A percentile compares a stretch with the other conserved stretches of the same genome.
Evolutionary conservation across 768 basidiomycete species (phyloP).

Genomic region (Lepiota subincarnata): DNA sequence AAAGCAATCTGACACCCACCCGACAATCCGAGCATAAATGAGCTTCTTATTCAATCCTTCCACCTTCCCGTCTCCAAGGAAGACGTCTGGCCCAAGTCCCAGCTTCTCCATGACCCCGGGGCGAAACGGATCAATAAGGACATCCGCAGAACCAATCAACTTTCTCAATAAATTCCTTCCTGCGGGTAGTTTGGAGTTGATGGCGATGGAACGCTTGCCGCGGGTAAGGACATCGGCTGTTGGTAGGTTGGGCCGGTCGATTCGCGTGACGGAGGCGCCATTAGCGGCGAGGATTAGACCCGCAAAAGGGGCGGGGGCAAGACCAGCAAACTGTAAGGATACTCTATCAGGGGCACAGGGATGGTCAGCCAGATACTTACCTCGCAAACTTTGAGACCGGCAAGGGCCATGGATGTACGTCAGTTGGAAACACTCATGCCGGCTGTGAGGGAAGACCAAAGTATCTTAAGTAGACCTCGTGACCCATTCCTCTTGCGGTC

Average conservation of each 20-base stretch:
- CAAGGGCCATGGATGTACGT: slow-evolving; percentile 39
- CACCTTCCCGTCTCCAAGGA: slow-evolving; percentile 43
- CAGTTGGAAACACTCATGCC: background rate
- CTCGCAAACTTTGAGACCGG: slow-evolving; percentile 50
- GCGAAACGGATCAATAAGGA: slow-evolving; percentile 80
- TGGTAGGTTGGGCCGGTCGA: slow-evolving; percentile 53
- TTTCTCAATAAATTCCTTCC: slow-evolving; percentile 54
- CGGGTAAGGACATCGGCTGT: slow-evolving; percentile 53
- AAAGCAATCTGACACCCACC: slow-evolving; percentile 39
- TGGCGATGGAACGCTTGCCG: slow-evolving; percentile 70
- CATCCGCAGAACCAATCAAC: slow-evolving; percentile 65
- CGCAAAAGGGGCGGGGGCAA: slow-evolving; percentile 79
- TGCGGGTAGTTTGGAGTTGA: slow-evolving; percentile 59
- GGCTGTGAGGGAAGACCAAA: background rate
- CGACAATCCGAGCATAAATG: slow-evolving; percentile 72
- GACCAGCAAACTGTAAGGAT: slow-evolving; percentile 62
- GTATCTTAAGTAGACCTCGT: background rate
- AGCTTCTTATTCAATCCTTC: slow-evolving; percentile 58
- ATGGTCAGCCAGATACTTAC: slow-evolving; percentile 18
- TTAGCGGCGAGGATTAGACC: slow-evolving; percentile 76
- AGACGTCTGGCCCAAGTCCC: slow-evolving; percentile 72
- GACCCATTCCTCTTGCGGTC: background rate
- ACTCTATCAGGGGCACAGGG: background rate
- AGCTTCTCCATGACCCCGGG: slow-evolving; percentile 80
- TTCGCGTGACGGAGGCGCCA: slow-evolving; percentile 71